Percentiles rank a stretch among this genome's conserved stretches.
These are phyloP conservation scores for Amanita muscaria DNA, from an alignment of 768 basidiomycete genomes.

Conservation along the genomic window DNA sequence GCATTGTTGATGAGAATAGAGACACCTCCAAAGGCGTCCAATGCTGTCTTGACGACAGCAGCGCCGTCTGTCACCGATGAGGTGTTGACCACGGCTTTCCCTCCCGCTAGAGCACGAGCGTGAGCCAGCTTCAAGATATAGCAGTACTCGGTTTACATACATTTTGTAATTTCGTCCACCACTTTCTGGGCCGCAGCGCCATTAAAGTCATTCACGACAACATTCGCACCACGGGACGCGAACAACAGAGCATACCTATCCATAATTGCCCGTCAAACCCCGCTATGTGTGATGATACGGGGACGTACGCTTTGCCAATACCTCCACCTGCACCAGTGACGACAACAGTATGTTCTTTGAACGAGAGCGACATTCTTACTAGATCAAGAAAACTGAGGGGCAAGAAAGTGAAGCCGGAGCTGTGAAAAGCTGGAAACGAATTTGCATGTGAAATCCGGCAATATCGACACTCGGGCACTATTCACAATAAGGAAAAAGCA, in stretches of 20 bases:
- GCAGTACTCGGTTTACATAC: conserved; percentile 33
- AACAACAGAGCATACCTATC: conserved; percentile 85
- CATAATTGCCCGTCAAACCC: too few species aligned
- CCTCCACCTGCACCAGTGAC: conserved; percentile 96
- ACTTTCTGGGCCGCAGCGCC: conserved; percentile 83
- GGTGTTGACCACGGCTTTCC: conserved; percentile 80
- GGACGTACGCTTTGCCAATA: conserved; percentile 77
- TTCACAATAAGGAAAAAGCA: conserved; percentile 12
- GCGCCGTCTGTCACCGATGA: conserved; percentile 83
- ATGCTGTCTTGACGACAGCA: conserved; percentile 77
- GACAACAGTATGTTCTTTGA: conserved; percentile 86
- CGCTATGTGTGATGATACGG: neutral
- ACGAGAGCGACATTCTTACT: conserved; percentile 49
- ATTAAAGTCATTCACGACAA: conserved; percentile 95
- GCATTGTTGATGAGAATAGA: conserved; percentile 96
- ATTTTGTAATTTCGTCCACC: conserved; percentile 77
- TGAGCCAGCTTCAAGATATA: too few species aligned
- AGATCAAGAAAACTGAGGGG: conserved; percentile 3
- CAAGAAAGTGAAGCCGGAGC: neutral
- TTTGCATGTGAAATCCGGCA: conserved; percentile 14
- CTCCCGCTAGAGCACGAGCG: conserved; percentile 53
- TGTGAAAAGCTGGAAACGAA: too few species aligned
- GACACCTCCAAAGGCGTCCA: conserved; percentile 76
- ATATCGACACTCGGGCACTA: neutral
- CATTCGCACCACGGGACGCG: conserved; percentile 86